Evolutionary conservation across 306 rosid genomes (phyloP).

Genomic region (Sphenostylis stenocarpa): DNA sequence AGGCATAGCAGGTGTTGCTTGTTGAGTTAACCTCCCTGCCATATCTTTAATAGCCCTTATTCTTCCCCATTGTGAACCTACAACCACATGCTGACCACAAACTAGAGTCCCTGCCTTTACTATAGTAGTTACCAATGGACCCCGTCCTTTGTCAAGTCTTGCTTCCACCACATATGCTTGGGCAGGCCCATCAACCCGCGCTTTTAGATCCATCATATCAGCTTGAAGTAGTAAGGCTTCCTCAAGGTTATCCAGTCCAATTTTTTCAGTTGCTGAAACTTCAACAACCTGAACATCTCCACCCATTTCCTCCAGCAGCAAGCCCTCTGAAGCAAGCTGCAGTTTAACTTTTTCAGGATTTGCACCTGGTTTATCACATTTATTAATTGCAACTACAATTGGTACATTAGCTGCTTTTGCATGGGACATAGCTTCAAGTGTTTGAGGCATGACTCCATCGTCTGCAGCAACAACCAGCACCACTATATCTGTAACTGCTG

Average conservation of each 20-base stretch:
- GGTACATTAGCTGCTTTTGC: slow-evolving; percentile 93
- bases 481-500: slow-evolving; percentile 91
- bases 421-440: slow-evolving; percentile 90
- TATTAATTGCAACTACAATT: slow-evolving; percentile 91
- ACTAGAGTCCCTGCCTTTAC: slow-evolving; percentile 91
- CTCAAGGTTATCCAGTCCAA: slow-evolving; percentile 83
- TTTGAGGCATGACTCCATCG: slow-evolving; percentile 99
- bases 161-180: slow-evolving; percentile 99
- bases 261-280: slow-evolving; percentile 76
- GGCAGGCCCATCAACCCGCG: slow-evolving; percentile 92
- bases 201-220: slow-evolving; percentile 91
- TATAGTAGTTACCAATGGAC: slow-evolving; percentile 88
- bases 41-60: slow-evolving; percentile 85
- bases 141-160: slow-evolving; percentile 92
- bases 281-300: slow-evolving; percentile 91
- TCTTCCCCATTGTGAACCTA: slow-evolving; percentile 93
- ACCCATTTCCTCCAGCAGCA: slow-evolving; percentile 94
- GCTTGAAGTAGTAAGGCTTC: slow-evolving; percentile 92
- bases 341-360: slow-evolving; percentile 83
- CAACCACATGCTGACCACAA: slow-evolving; percentile 81
- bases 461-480: slow-evolving; percentile 96
- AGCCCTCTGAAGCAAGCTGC: slow-evolving; percentile 94
- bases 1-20: slow-evolving; percentile 94
- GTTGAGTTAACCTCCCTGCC: slow-evolving; percentile 60
- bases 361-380: slow-evolving; percentile 97